Evolutionary conservation across 108 stramenopile genomes (phyloP), one percentile per base, ranked within the genome.

Genomic region (Schizochytrium sp.): DNA sequence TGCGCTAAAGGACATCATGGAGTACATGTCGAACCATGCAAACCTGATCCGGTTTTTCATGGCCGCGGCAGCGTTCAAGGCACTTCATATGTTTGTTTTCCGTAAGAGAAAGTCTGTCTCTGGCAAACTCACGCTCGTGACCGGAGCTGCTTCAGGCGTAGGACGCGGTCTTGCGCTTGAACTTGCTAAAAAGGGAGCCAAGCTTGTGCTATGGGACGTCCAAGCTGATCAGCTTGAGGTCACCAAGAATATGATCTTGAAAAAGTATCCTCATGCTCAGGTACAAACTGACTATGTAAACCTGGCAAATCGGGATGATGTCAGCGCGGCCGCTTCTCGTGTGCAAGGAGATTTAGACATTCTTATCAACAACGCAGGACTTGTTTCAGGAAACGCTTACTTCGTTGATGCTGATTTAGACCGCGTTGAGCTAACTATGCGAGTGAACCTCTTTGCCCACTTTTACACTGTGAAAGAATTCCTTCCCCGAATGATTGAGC

Each of bases 361-460:
- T 46, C 47, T 92, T 50, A 57, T 92, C 42, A 92, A 92, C 90
- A 92, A 92, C 59, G 92, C 92, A 3, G 92, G 92, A 0, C 59
- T 92, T 49, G 92, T 92, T 46, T 58, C 88, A 0, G 92, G 92
- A 72, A 92, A 92, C 90, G 19, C 38, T n/a, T 60, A 91, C 44
- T 72, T 92, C 41, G 55, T 53, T 5, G 92, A 92, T 12, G 61
- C 40, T 15, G 56, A 59, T 42, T 57, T 88, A 17, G 72, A 13
- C 19, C 3, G 19, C 53, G 57, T 64, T 15, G 41, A 49, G 45
- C 72, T 56, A 50, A 91, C 90, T 15, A 73, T 92, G 46, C 72
- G 45, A 4, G 92, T 92, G 61, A 92, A 92, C 57, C 44, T 61
- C 17, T 13, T 91, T 3, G 57, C 88, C n/a, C 90, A 91, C 61